Evolutionary conservation across 257 asterid species (phyloP).

Genomic region (Solanum rostratum): DNA sequence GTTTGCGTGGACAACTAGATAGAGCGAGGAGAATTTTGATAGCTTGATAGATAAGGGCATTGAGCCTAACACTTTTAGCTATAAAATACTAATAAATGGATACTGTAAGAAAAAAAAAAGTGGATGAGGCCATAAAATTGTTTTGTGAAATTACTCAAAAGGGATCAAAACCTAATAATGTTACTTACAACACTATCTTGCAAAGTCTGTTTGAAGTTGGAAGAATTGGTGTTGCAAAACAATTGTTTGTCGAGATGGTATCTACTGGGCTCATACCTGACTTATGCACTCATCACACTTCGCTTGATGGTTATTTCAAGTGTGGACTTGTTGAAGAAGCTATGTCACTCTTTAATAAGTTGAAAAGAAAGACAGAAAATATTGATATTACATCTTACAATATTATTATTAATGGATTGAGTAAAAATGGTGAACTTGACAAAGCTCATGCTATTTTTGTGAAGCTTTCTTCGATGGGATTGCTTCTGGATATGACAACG

Average conservation of each 20-base stretch:
- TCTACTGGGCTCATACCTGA: neutral
- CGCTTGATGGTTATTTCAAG: slow-evolving; percentile 4
- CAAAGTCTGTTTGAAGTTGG: neutral
- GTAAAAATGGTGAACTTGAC: too few species aligned
- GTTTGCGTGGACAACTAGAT: neutral
- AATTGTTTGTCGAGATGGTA: neutral
- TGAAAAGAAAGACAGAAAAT: neutral
- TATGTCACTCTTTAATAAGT: neutral
- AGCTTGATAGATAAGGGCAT: neutral
- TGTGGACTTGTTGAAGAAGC: neutral
- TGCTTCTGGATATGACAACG: neutral
- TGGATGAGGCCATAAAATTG: neutral
- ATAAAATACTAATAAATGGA: neutral
- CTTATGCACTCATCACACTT: neutral
- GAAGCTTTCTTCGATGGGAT: neutral
- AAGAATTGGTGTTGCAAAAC: neutral
- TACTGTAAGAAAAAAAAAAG: neutral
- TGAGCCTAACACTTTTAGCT: neutral
- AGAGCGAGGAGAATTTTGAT: neutral
- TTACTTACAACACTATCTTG: neutral
- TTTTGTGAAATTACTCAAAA: neutral
- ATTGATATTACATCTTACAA: too few species aligned
- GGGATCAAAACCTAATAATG: neutral
- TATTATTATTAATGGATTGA: too few species aligned
- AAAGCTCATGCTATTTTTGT: too few species aligned